phyloP scores from a whole-genome alignment of 108 stramenopile genomes.

The Mayamaea pseudoterrestris region DNA sequence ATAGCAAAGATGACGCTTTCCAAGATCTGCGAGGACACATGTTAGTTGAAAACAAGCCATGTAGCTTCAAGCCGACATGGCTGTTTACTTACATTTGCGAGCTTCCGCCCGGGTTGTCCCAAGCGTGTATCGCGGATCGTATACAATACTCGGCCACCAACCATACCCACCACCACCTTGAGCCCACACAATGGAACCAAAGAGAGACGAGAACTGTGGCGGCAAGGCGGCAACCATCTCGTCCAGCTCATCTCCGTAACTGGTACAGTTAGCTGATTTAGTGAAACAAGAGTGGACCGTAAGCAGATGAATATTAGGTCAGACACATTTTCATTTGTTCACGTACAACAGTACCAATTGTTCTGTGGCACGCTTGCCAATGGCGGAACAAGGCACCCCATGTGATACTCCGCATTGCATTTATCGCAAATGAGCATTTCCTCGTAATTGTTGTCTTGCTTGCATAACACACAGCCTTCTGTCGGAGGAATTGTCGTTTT shows the following conservation, averaged over 20 bases:
- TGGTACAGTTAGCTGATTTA: background rate
- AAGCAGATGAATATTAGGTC: background rate
- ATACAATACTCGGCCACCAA: slow-evolving; percentile 52
- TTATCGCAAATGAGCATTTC: slow-evolving; percentile 66
- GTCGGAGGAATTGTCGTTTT: too few species aligned
- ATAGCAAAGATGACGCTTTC: slow-evolving; percentile 66
- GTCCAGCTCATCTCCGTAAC: slow-evolving; percentile 19
- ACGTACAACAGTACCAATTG: slow-evolving; percentile 76
- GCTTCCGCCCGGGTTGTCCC: slow-evolving; percentile 64
- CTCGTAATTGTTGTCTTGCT: slow-evolving; percentile 64
- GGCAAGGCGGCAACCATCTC: slow-evolving; percentile 47
- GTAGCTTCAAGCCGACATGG: background rate
- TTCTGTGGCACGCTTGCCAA: slow-evolving; percentile 51
- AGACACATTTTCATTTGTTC: background rate
- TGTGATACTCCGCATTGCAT: slow-evolving; percentile 79
- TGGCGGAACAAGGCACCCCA: slow-evolving; percentile 53
- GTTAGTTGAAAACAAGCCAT: background rate
- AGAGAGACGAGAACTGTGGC: slow-evolving; percentile 52
- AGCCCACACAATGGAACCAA: slow-evolving; percentile 78
- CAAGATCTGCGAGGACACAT: slow-evolving; percentile 15
- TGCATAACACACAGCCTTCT: slow-evolving; percentile 51
- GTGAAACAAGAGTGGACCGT: background rate
- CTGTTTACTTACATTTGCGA: slow-evolving; percentile 24
- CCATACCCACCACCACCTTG: slow-evolving; percentile 70
- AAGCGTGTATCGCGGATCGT: slow-evolving; percentile 57